Percentiles rank a stretch among this genome's conserved stretches.
phyloP scores from a whole-genome alignment of 2,329 filamentous ascomycete genomes.

The Talaromyces islandicus region DNA sequence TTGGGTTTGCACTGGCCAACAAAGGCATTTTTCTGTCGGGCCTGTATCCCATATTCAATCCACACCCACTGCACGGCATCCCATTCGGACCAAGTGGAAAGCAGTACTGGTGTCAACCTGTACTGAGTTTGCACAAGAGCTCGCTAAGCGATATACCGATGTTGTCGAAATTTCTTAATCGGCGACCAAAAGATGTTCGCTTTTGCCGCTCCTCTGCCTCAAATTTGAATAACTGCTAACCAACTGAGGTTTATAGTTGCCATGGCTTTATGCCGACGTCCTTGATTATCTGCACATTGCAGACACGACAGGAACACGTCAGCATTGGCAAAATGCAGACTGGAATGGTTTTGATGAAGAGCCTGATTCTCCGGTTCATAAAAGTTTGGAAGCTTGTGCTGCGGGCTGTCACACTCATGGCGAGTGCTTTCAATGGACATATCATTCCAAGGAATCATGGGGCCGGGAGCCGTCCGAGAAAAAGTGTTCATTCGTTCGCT shows the following conservation, averaged over 20 bases:
- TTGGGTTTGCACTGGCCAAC: constrained; percentile 44
- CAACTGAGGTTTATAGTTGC: constrained; percentile 9
- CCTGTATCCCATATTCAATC: constrained; percentile 44
- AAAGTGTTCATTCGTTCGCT: constrained; percentile 19
- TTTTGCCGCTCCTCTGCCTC: background rate
- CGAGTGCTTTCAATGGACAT: constrained; percentile 22
- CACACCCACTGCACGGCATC: constrained; percentile 46
- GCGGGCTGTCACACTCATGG: constrained; percentile 18
- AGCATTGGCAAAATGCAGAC: constrained; percentile 31
- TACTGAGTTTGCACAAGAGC: constrained; percentile 46
- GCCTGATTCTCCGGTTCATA: constrained; percentile 20
- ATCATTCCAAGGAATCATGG: constrained; percentile 10
- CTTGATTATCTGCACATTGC: constrained; percentile 23
- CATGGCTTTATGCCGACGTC: constrained; percentile 24
- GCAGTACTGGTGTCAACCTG: constrained; percentile 47
- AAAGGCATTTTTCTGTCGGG: constrained; percentile 42
- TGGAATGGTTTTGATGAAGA: constrained; percentile 25
- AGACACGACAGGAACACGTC: constrained; percentile 12
- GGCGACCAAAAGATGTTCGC: constrained; percentile 18
- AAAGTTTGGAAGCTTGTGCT: constrained; percentile 23
- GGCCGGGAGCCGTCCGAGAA: constrained; percentile 8
- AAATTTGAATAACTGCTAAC: background rate
- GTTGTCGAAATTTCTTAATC: constrained; percentile 41
- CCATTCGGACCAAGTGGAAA: constrained; percentile 34
- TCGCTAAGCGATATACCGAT: constrained; percentile 43